Percentiles rank a stretch among this genome's conserved stretches.
phyloP scores from a whole-genome alignment of 371 early-diverging fungal species.

The Umbelopsis sp. region DNA sequence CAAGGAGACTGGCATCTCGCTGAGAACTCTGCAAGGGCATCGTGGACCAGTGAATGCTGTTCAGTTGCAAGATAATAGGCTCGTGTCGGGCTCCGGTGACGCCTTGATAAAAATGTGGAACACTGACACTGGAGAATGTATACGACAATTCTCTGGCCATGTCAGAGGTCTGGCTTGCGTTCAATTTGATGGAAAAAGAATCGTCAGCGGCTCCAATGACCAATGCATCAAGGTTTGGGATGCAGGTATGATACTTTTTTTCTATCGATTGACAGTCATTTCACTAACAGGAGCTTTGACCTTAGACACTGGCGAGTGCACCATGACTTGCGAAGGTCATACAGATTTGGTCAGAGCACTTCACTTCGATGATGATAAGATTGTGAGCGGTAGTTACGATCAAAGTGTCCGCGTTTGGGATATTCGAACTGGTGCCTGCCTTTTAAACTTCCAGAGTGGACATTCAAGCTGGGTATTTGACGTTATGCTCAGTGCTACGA shows the following conservation, averaged over 20 bases:
- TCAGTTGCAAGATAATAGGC: conserved; percentile 63
- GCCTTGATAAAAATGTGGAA: conserved; percentile 88
- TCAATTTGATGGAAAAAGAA: conserved; percentile 87
- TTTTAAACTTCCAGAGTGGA: conserved; percentile 66
- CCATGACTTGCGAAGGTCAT: conserved; percentile 73
- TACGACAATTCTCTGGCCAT: conserved; percentile 77
- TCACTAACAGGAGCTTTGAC: background rate
- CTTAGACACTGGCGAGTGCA: conserved; percentile 72
- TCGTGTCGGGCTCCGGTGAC: conserved; percentile 91
- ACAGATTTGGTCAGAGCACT: conserved; percentile 91
- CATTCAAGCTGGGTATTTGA: conserved; percentile 95
- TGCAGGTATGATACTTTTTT: conserved; percentile 41
- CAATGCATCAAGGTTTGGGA: conserved; percentile 95
- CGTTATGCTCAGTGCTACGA: conserved; percentile 80
- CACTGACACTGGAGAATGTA: conserved; percentile 63
- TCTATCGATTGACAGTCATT: background rate
- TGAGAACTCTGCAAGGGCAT: conserved; percentile 79
- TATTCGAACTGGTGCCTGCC: conserved; percentile 44
- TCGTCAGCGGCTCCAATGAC: conserved; percentile 95
- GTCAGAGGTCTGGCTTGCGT: conserved; percentile 90
- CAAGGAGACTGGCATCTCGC: conserved; percentile 50
- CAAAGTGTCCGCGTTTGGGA: conserved; percentile 97
- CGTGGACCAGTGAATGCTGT: conserved; percentile 89
- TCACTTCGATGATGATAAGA: conserved; percentile 64
- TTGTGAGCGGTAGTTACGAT: conserved; percentile 78